Conservation (phyloP, 2,329 filamentous ascomycete species). For the Paracorniculantispora psalliotae region DNA sequence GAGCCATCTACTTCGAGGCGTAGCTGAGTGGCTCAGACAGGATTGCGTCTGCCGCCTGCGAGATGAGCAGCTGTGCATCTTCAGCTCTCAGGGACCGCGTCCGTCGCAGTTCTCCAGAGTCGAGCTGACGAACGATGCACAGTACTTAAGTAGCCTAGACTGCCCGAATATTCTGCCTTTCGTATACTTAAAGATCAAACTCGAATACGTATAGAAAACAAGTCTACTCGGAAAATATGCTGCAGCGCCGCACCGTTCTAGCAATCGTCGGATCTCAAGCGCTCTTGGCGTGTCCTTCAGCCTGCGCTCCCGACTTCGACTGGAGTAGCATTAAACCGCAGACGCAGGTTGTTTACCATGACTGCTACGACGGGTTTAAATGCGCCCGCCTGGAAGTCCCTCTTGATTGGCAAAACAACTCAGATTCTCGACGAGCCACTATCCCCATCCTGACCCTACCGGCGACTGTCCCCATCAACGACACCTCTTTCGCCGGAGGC, state of each 20-base stretch:
- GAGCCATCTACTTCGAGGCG: too few relatives aligned
- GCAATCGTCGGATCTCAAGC: neutral
- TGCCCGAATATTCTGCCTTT: too few relatives aligned
- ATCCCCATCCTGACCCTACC: slow-evolving; percentile 30
- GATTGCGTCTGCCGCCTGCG: too few relatives aligned
- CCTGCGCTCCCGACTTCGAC: neutral
- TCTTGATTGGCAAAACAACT: slow-evolving; percentile 27
- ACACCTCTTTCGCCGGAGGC: slow-evolving; percentile 29
- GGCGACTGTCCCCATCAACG: slow-evolving; percentile 25
- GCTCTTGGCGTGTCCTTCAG: too few relatives aligned
- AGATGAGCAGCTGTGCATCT: too few relatives aligned
- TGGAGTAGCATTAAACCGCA: slow-evolving; percentile 21
- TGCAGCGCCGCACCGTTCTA: neutral
- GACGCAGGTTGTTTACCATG: slow-evolving; percentile 25
- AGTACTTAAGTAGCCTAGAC: too few relatives aligned
- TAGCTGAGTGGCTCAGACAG: too few relatives aligned
- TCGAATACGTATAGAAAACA: too few relatives aligned
- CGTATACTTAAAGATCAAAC: too few relatives aligned
- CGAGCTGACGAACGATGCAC: too few relatives aligned
- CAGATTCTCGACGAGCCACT: slow-evolving; percentile 22
- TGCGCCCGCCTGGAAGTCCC: slow-evolving; percentile 33
- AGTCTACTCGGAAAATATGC: neutral
- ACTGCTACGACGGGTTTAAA: slow-evolving; percentile 26
- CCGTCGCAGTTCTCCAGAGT: too few relatives aligned
- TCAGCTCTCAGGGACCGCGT: too few relatives aligned